Conservation (phyloP, 2,329 filamentous ascomycete genomes). For the Phoma sp. region DNA sequence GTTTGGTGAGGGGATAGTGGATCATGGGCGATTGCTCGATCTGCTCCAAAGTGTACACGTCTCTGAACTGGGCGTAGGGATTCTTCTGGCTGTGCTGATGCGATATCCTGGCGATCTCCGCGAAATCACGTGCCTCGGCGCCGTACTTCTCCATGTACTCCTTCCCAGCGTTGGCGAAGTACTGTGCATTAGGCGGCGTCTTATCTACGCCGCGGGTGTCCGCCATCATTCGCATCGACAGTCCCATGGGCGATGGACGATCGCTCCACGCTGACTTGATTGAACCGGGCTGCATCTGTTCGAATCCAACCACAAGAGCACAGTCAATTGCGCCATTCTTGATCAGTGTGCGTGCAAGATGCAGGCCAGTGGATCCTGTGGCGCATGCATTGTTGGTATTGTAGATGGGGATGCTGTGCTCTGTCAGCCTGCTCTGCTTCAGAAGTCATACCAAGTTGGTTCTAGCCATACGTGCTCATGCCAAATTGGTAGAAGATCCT, state of each 20-base stretch:
- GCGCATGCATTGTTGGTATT: slow-evolving; percentile 99
- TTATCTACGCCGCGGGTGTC: slow-evolving; percentile 79
- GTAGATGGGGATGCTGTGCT: slow-evolving; percentile 77
- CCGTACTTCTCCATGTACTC: slow-evolving; percentile 97
- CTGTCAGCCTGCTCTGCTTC: slow-evolving; percentile 41
- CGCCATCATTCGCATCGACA: slow-evolving; percentile 78
- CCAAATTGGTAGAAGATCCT: slow-evolving; percentile 98
- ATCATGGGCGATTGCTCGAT: slow-evolving; percentile 78
- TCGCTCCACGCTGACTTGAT: slow-evolving; percentile 83
- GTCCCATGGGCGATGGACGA: slow-evolving; percentile 77
- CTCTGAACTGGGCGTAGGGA: slow-evolving; percentile 93
- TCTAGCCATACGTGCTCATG: slow-evolving; percentile 67
- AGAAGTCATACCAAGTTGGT: background rate
- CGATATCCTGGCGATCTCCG: slow-evolving; percentile 89
- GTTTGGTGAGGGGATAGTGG: slow-evolving; percentile 85
- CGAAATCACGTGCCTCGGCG: slow-evolving; percentile 83
- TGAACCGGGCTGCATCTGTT: slow-evolving; percentile 94
- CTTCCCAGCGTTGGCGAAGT: slow-evolving; percentile 90
- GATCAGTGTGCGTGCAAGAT: slow-evolving; percentile 80
- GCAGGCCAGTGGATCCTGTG: slow-evolving; percentile 86
- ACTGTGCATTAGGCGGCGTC: slow-evolving; percentile 83
- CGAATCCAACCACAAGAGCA: slow-evolving; percentile 89
- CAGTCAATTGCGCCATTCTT: slow-evolving; percentile 81
- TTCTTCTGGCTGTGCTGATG: slow-evolving; percentile 88
- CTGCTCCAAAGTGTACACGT: slow-evolving; percentile 86